Base-by-base conservation (phyloP, 2,329 filamentous ascomycete species). In the Fusarium nygamai region DNA sequence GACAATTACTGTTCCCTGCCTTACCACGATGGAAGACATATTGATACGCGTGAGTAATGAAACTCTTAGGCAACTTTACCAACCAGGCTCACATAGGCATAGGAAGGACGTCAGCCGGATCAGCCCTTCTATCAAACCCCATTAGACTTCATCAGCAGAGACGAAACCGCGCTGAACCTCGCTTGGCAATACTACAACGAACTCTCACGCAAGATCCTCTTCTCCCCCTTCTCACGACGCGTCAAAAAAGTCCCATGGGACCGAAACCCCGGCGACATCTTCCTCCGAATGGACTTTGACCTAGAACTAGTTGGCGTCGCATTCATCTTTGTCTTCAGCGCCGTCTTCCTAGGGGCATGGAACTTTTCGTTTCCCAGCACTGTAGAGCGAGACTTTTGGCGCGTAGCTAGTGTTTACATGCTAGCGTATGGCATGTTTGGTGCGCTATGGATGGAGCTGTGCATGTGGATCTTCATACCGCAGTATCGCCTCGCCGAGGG, bases 161-260 rank as follows among this genome's bases (percentile, higher is more conserved):
- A 71, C 13, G 67, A 70, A 38, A 71, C 34, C 1, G 62, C 69
- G 5, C 13, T 72, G 4, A 70, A 72, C n/a, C 46, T 67, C 4
- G 43, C 36, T 4, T 72, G 69, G 67, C 62, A 71, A 20, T 72
- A 72, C 2, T 71, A 71, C 31, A 71, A 70, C 38, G 63, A 72
- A 24, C 13, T 72, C 7, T 46, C 41, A 3, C 67, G 63, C 36
- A 63, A 47, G 6, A 24, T 63, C 3, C 22, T 64, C 8, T 63
- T 71, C 38, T 62, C 69, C 1, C 67, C 67, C 1, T 71, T 72
- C 27, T 71, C 61, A 3, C 62, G 69, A 2, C 67, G 53, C 8
- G 54, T 72, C 31, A 34, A 39, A 31, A 13, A 58, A 1, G 14
- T 47, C 3, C 69, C 67, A 8, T 67, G 69, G 67, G 62, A 72